Evolutionary conservation across 257 asterid species (phyloP), one percentile per base, ranked within the genome.

Genomic region (Leptodermis oblonga): DNA sequence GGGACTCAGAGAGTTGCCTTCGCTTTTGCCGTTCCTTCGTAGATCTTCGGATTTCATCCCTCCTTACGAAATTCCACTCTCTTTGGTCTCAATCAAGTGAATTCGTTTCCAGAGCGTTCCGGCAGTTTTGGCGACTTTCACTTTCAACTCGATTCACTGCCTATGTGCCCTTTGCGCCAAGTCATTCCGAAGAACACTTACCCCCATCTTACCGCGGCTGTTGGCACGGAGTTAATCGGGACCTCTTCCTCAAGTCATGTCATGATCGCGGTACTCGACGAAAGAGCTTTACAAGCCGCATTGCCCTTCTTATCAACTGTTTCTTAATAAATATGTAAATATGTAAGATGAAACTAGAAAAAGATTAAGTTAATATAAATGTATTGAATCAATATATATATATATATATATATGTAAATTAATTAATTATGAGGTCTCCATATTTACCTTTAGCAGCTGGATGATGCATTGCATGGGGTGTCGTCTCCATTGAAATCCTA

Each of bases 401-500:
- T 30, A 30, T 52, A n/a, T n/a, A n/a, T n/a, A n/a, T n/a, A n/a
- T n/a, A n/a, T n/a, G n/a, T n/a, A n/a, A n/a, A n/a, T n/a, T n/a
- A n/a, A n/a, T n/a, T n/a, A n/a, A n/a, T n/a, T n/a, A 52, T 6
- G 59, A 54, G 33, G 18, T 22, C 49, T 42, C 30, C 55, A 28
- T n/a, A n/a, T 42, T 20, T 28, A 30, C 74, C 30, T 45, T 59
- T 54, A 23, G 34, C 23, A 25, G 59, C 59, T 30, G 59, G 59
- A n/a, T n/a, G n/a, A 3, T 43, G 7, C 26, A 13, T 15, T 42
- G 69, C 69, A 65, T 43, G 26, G n/a, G 36, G 15, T 42, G 17
- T 26, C 20, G n/a, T 17, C 48, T 36, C 62, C 18, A 62, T 62
- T 62, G 68, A 41, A 45, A 62, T 62, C 23, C 52, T 68, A 68